Evolutionary conservation across 192 early-diverging fungal species (phyloP).

Genomic region (Dissophora globulifera): DNA sequence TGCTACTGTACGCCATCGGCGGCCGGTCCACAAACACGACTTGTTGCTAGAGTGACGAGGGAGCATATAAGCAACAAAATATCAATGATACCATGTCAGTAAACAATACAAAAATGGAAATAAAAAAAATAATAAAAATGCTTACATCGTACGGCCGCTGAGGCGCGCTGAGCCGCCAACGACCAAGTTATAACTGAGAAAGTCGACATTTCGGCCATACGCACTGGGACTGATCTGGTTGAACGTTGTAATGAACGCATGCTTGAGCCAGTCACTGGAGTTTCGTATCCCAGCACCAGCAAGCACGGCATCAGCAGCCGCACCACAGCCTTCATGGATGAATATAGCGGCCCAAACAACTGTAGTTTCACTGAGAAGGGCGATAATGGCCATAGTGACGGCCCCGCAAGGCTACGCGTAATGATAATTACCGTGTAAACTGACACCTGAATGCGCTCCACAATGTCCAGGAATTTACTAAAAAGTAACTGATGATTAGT

Average conservation of each 20-base stretch:
- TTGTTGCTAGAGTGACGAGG: slow-evolving; percentile 32
- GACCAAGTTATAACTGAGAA: slow-evolving; percentile 88
- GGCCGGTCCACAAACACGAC: slow-evolving; percentile 76
- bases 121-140: too few species aligned
- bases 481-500: too few species aligned
- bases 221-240: slow-evolving; percentile 91
- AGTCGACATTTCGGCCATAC: slow-evolving; percentile 87
- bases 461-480: slow-evolving; percentile 91
- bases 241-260: slow-evolving; percentile 98
- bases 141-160: slow-evolving; percentile 55
- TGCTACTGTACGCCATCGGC: slow-evolving; percentile 77
- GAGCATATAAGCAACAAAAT: too few species aligned
- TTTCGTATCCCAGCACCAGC: slow-evolving; percentile 88
- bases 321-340: slow-evolving; percentile 70
- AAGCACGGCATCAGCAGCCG: slow-evolving; percentile 84
- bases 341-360: slow-evolving; percentile 72
- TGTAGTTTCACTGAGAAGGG: slow-evolving; percentile 69
- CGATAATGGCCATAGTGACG: slow-evolving; percentile 72
- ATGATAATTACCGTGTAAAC: slow-evolving; percentile 92
- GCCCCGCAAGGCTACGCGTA: slow-evolving; percentile 88
- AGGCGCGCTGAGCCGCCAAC: slow-evolving; percentile 58
- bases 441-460: slow-evolving; percentile 93
- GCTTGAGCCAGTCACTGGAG: slow-evolving; percentile 97
- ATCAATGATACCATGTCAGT: too few species aligned
- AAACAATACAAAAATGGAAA: too few species aligned